Conservation (phyloP, 345 rosid species). For the Punica granatum region DNA sequence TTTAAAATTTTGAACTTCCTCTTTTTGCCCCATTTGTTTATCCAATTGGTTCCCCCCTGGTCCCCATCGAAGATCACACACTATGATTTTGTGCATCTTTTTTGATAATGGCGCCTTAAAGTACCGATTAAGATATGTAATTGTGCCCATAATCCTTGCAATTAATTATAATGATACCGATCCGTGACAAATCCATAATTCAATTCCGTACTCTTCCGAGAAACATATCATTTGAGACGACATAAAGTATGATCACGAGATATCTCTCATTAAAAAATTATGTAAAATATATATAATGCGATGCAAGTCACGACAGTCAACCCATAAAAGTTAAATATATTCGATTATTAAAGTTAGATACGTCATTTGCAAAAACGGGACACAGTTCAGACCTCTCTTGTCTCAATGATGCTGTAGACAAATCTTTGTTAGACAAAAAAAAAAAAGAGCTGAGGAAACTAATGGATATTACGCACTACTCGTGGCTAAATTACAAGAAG, state of each 20-base stretch:
- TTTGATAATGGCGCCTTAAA: not conserved
- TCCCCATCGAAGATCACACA: not conserved
- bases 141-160: not conserved
- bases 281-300: too few relatives aligned
- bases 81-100: constrained; percentile 1
- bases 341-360: too few relatives aligned
- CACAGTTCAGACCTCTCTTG: too few relatives aligned
- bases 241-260: not conserved
- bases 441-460: not conserved
- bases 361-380: too few relatives aligned
- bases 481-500: constrained; percentile 1
- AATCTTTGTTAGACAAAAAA: not conserved
- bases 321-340: too few relatives aligned
- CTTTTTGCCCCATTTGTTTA: not conserved
- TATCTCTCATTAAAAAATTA: not conserved
- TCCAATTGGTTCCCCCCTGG: not conserved
- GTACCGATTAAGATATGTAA: not conserved
- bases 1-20: not conserved
- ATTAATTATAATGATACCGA: not conserved
- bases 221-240: too few relatives aligned
- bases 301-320: too few relatives aligned
- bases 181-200: not conserved
- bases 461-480: not conserved
- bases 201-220: not conserved
- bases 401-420: too few relatives aligned